These are phyloP conservation scores for Leccinum uliginosum DNA, from an alignment of 768 basidiomycete genomes.

Conservation along the genomic window DNA sequence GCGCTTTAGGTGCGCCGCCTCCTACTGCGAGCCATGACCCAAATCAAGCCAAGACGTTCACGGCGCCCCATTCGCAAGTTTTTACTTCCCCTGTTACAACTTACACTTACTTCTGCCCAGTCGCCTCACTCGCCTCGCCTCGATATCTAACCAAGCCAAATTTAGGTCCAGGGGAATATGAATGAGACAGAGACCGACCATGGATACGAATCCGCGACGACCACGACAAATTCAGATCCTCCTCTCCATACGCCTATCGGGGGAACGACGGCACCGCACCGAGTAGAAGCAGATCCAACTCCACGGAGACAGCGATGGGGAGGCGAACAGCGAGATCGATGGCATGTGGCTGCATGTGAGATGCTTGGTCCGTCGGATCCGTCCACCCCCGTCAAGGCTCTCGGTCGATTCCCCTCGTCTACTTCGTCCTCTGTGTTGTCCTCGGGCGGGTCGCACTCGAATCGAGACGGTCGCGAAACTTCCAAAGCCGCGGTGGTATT, in stretches of 20 bases:
- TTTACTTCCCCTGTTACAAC: slow-evolving; percentile 1
- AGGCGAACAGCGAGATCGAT: slow-evolving; percentile 8
- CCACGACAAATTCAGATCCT: slow-evolving; percentile 27
- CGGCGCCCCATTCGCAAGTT: slow-evolving; percentile 4
- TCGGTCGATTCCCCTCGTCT: slow-evolving; percentile 10
- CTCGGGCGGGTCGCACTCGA: not conserved
- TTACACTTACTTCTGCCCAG: not conserved
- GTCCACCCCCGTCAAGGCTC: slow-evolving; percentile 14
- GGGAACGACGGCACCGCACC: slow-evolving; percentile 1
- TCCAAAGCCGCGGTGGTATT: slow-evolving; percentile 18
- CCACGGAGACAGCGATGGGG: slow-evolving; percentile 14
- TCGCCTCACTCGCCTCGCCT: not conserved
- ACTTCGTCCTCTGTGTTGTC: too few relatives aligned
- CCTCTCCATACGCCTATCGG: slow-evolving; percentile 24
- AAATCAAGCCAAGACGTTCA: slow-evolving; percentile 4
- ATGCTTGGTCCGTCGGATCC: slow-evolving; percentile 9
- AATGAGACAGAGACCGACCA: slow-evolving; percentile 21
- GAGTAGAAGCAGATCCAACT: slow-evolving; percentile 4
- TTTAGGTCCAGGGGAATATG: slow-evolving; percentile 5
- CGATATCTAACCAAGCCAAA: slow-evolving; percentile 1
- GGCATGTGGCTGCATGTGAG: not conserved
- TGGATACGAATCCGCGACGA: slow-evolving; percentile 26
- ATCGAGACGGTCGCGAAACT: slow-evolving; percentile 5
- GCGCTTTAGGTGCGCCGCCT: slow-evolving; percentile 12
- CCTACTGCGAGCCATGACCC: slow-evolving; percentile 10